These are phyloP conservation scores for Cytospora piceae DNA, from an alignment of 2,329 filamentous ascomycete genomes.

Conservation along the genomic window DNA sequence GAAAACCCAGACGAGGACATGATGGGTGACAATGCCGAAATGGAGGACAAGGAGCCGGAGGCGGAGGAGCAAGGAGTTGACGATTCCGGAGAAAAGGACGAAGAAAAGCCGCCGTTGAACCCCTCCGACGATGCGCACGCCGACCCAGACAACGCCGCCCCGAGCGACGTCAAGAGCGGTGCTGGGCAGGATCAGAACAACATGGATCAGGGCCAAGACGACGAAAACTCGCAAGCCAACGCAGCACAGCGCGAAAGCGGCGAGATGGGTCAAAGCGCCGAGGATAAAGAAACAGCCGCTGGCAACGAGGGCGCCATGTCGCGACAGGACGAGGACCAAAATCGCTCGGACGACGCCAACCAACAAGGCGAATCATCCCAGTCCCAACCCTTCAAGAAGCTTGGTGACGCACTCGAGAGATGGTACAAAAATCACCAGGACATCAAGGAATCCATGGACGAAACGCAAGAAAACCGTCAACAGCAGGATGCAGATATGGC, in stretches of 20 bases:
- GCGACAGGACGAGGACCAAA: slow-evolving; percentile 49
- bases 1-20: slow-evolving; percentile 27
- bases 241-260: slow-evolving; percentile 69
- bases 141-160: slow-evolving; percentile 64
- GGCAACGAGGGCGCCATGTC: slow-evolving; percentile 65
- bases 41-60: slow-evolving; percentile 37
- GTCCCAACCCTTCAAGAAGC: slow-evolving; percentile 83
- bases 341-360: slow-evolving; percentile 51
- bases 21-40: slow-evolving; percentile 28
- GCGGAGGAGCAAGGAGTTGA: slow-evolving; percentile 39
- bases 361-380: slow-evolving; percentile 48
- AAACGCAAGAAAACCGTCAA: slow-evolving; percentile 55
- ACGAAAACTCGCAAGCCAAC: slow-evolving; percentile 63
- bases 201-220: slow-evolving; percentile 53
- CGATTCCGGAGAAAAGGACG: slow-evolving; percentile 48
- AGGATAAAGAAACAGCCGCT: slow-evolving; percentile 64
- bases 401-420: slow-evolving; percentile 88
- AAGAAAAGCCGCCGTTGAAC: slow-evolving; percentile 40
- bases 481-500: slow-evolving; percentile 67
- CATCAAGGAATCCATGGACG: slow-evolving; percentile 67
- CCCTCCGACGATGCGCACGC: slow-evolving; percentile 54
- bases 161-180: slow-evolving; percentile 67
- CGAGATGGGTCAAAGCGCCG: slow-evolving; percentile 65
- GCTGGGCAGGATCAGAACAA: slow-evolving; percentile 68
- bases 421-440: slow-evolving; percentile 90